A percentile compares a stretch with the other conserved stretches of the same genome.
phyloP scores from a whole-genome alignment of 352 stramenopile species.

The Pythium brassicae region DNA sequence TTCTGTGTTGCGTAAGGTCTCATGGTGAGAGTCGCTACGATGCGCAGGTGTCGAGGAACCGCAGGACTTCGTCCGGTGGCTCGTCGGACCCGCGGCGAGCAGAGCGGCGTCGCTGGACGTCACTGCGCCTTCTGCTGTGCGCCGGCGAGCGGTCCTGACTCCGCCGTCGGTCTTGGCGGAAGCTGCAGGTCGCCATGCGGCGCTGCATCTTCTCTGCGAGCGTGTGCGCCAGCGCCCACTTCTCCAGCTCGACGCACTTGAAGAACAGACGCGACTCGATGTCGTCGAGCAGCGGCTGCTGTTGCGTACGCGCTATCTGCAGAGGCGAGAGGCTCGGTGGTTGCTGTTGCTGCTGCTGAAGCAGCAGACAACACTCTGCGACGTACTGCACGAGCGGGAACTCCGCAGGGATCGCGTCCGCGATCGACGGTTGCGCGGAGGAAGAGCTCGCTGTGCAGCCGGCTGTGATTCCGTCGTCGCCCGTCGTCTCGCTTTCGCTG shows the following conservation, averaged over 20 bases:
- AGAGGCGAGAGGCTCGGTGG: not conserved
- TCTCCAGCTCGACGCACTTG: conserved; percentile 14
- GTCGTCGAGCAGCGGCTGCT: not conserved
- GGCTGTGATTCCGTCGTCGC: not conserved
- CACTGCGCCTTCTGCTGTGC: no score
- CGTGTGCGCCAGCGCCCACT: conserved; percentile 21
- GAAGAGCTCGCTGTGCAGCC: not conserved
- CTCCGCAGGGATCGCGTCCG: conserved; percentile 9
- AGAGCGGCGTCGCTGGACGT: not conserved
- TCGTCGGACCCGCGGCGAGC: not conserved
- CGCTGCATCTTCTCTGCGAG: conserved; percentile 24
- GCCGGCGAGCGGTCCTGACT: no score
- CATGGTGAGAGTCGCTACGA: not conserved
- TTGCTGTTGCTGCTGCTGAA: not conserved
- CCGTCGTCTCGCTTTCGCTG: not conserved
- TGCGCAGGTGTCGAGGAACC: conserved; percentile 11
- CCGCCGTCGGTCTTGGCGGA: not conserved
- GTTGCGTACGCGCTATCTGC: not conserved
- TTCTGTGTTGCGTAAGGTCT: not conserved
- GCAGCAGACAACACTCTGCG: conserved; percentile 11
- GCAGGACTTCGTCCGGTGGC: conserved; percentile 6
- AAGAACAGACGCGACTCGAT: conserved; percentile 24
- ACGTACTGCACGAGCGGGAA: conserved; percentile 17
- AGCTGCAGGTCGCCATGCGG: conserved; percentile 1
- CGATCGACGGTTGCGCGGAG: not conserved